Evolutionary conservation across 768 basidiomycete species (phyloP).

Genomic region (Aureoboletus auriporus): DNA sequence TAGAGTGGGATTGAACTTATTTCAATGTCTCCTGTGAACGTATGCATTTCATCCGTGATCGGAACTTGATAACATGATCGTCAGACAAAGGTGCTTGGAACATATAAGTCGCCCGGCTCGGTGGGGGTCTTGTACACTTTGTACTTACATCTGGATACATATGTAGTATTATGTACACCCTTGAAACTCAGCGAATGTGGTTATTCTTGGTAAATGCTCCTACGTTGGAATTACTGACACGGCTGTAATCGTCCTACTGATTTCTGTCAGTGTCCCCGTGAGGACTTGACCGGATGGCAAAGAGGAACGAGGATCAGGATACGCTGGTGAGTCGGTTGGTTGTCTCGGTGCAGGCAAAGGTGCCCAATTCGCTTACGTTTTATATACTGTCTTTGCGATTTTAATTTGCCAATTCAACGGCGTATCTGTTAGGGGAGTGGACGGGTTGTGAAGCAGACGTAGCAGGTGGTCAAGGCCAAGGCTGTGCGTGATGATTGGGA

Average conservation of each 20-base stretch:
- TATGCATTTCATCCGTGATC: neutral
- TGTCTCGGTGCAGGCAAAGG: neutral
- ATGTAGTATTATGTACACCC: neutral
- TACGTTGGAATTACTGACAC: too few relatives aligned
- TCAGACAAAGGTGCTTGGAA: conserved; percentile 32
- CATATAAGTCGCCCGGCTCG: conserved; percentile 26
- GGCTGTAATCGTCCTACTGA: too few relatives aligned
- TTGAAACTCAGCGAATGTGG: conserved; percentile 23
- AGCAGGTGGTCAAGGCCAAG: neutral
- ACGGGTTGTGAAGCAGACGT: conserved; percentile 3
- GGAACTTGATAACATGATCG: neutral
- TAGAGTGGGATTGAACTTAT: too few relatives aligned
- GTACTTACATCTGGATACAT: too few relatives aligned
- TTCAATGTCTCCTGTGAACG: neutral
- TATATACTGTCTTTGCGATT: too few relatives aligned
- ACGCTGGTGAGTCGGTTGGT: conserved; percentile 4
- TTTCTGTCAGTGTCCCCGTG: neutral
- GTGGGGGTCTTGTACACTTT: neutral
- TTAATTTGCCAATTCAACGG: conserved; percentile 12
- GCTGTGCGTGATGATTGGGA: conserved; percentile 57
- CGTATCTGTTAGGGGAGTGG: conserved; percentile 4
- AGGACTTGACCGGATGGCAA: conserved; percentile 10
- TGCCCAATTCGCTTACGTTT: conserved; percentile 13
- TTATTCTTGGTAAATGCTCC: too few relatives aligned
- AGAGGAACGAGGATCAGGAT: conserved; percentile 13